Base-by-base conservation (phyloP, 805 yeast species). In the Cephaloascus albidus region DNA sequence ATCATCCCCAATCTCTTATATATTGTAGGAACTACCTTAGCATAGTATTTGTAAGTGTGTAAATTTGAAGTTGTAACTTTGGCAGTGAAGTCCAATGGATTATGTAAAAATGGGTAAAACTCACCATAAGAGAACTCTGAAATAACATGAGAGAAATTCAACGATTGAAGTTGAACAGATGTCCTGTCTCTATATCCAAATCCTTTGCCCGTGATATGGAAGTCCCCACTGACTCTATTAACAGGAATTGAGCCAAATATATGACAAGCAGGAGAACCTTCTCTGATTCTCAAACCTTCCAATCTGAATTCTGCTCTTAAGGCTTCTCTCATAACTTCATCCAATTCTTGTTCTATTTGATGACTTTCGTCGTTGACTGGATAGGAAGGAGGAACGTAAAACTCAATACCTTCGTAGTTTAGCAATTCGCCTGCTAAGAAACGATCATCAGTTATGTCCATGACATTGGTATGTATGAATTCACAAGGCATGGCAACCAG, bases 81-180 rank as follows among this genome's bases (percentile, higher is more conserved):
- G 1, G 77, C 82, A 0, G 90, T 81, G 36, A 68, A 69, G 57
- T 93, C 97, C 45, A 93, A 69, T n/a, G 96, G 95, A 53, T 90
- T 90, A 48, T 81, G 72, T 45, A 89, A 69, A 49, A 74, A 82
- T 3, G 98, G 97, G 53, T 78, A 88, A 58, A 83, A 88, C 30
- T 78, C 85, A 12, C 98, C 98, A 60, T 81, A 90, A 10, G 97
- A 87, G 45, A 88, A 76, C 57, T 90, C 97, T 43, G 76, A 75
- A 43, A 93, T 81, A 4, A 77, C 76, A 59, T 93, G 98, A 1
- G 95, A 74, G 54, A 90, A 83, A 53, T 90, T 85, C 42, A 85
- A 60, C 18, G 70, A 60, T 32, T 76, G 76, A 5, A 52, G 27
- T 1, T 74, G 75, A 10, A 71, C 67, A 34, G 60, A 58, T 36